Evolutionary conservation across 139 green algal species (phyloP).

Genomic region (Chlorella ohadii): DNA sequence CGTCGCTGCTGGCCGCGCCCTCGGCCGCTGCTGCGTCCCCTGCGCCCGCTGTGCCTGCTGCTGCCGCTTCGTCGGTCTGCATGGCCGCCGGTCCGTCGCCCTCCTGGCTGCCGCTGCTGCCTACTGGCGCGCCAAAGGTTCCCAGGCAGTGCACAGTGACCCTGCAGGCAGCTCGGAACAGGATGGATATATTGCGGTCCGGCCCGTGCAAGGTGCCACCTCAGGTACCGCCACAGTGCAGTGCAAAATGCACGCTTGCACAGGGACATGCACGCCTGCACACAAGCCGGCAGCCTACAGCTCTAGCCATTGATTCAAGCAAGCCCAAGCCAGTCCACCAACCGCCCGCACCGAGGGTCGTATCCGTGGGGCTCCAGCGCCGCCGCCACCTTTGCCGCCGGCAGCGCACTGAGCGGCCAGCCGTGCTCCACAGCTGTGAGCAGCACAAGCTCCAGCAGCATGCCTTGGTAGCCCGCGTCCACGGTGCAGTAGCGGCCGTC

Average conservation of each 20-base stretch:
- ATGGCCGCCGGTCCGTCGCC: background rate
- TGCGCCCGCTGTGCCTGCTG: background rate
- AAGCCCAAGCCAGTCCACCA: too few species aligned
- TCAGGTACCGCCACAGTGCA: too few species aligned
- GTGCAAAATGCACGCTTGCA: too few species aligned
- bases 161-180: too few species aligned
- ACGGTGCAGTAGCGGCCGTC: constrained; percentile 51
- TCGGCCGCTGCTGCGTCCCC: background rate
- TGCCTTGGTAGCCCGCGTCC: constrained; percentile 52
- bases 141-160: constrained; percentile 64
- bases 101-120: background rate
- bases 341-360: constrained; percentile 8
- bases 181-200: too few species aligned
- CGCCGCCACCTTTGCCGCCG: background rate
- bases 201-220: too few species aligned
- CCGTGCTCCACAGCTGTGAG: constrained; percentile 42
- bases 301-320: too few species aligned
- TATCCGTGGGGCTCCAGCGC: constrained; percentile 50
- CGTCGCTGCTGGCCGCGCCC: too few species aligned
- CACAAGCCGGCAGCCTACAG: too few species aligned
- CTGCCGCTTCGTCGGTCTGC: background rate
- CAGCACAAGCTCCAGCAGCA: constrained; percentile 66
- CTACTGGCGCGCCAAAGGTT: constrained; percentile 37
- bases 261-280: too few species aligned
- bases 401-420: constrained; percentile 29